phyloP scores from a whole-genome alignment of 2,329 filamentous ascomycete species.

The Cercospora sp. region DNA sequence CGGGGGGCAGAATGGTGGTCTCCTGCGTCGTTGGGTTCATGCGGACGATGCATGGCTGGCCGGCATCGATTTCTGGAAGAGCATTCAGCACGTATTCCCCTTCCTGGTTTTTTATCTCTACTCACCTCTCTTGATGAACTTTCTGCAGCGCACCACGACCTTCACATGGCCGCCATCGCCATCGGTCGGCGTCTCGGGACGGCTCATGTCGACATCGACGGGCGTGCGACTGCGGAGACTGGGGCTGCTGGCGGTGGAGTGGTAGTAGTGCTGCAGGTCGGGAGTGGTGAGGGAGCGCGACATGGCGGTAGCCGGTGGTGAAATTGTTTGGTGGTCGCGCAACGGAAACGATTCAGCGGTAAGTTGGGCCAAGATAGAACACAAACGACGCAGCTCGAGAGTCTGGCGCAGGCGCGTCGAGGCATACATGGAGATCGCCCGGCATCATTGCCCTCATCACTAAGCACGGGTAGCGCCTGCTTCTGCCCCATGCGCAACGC shows the following conservation, averaged over 20 bases:
- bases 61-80: constrained; percentile 71
- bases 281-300: constrained; percentile 10
- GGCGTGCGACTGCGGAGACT: constrained; percentile 47
- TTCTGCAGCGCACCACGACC: constrained; percentile 52
- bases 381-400: constrained; percentile 17
- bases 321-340: constrained; percentile 5
- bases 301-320: neutral
- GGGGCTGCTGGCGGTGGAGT: constrained; percentile 45
- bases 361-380: constrained; percentile 19
- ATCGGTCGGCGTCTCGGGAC: constrained; percentile 37
- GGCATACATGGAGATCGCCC: constrained; percentile 20
- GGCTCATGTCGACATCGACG: constrained; percentile 34
- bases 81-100: neutral
- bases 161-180: constrained; percentile 52
- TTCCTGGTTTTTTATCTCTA: neutral
- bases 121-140: constrained; percentile 50
- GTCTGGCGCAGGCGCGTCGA: constrained; percentile 21
- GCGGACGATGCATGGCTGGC: constrained; percentile 79
- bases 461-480: constrained; percentile 1
- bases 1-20: constrained; percentile 75
- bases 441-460: neutral
- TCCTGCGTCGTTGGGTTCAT: constrained; percentile 88
- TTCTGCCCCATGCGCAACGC: constrained; percentile 5
- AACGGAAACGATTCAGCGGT: constrained; percentile 7
- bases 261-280: constrained; percentile 27